These are phyloP conservation scores for Eucalyptus urophylla DNA, from an alignment of 345 rosid genomes.

Conservation along the genomic window DNA sequence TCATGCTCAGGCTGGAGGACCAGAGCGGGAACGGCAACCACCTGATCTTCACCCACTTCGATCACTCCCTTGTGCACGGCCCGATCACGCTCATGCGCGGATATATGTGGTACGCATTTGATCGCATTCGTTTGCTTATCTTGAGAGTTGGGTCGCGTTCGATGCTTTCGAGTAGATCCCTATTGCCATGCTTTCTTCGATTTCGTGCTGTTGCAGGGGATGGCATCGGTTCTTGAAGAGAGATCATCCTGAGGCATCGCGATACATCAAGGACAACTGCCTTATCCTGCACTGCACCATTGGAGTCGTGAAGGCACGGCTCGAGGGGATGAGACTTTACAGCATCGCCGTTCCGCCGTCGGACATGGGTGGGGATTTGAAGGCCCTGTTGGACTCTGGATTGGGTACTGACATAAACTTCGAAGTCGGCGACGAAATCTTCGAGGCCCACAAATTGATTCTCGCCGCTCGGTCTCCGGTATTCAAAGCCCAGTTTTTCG, in stretches of 20 bases:
- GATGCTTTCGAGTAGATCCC: not conserved
- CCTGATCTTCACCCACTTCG: conserved; percentile 89
- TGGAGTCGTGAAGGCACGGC: conserved; percentile 76
- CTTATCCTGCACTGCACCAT: conserved; percentile 80
- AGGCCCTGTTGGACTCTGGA: conserved; percentile 63
- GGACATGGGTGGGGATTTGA: conserved; percentile 65
- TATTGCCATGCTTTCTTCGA: not conserved
- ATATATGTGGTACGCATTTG: conserved; percentile 79
- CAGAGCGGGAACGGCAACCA: conserved; percentile 92
- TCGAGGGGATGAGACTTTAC: conserved; percentile 60
- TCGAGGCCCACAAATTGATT: conserved; percentile 76
- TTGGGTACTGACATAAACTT: conserved; percentile 67
- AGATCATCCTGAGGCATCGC: conserved; percentile 63
- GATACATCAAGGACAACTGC: conserved; percentile 73
- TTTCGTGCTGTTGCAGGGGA: conserved; percentile 55
- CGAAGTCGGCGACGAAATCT: conserved; percentile 65
- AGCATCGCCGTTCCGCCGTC: conserved; percentile 52
- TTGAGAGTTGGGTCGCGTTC: not conserved
- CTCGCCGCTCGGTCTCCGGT: conserved; percentile 95
- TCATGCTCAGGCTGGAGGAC: conserved; percentile 76
- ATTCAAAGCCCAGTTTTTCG: conserved; percentile 87
- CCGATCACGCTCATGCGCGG: conserved; percentile 83
- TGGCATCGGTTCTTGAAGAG: conserved; percentile 82
- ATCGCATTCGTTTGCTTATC: not conserved
- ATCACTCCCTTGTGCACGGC: conserved; percentile 84